Percentiles rank a stretch among this genome's conserved stretches.
phyloP scores from a whole-genome alignment of 2,329 filamentous ascomycete genomes.

The Pseudogymnoascus sp. region DNA sequence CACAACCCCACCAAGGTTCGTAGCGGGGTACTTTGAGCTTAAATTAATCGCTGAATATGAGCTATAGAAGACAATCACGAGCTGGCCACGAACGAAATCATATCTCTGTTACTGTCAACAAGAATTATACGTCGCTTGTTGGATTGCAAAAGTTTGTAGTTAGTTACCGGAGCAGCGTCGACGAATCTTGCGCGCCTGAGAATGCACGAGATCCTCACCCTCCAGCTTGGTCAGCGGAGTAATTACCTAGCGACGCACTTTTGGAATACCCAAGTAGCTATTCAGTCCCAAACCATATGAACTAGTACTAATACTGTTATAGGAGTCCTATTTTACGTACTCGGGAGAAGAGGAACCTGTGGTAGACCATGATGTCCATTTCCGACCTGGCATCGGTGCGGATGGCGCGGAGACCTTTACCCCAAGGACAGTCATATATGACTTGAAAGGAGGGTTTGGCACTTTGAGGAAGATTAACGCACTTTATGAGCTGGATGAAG shows the following conservation, averaged over 20 bases:
- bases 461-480: slow-evolving; percentile 80
- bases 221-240: slow-evolving; percentile 86
- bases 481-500: slow-evolving; percentile 51
- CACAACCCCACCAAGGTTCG: background rate
- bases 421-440: slow-evolving; percentile 85
- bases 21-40: slow-evolving; percentile 3
- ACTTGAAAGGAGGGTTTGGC: slow-evolving; percentile 89
- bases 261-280: slow-evolving; percentile 79
- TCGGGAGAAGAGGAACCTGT: slow-evolving; percentile 54
- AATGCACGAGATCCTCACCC: slow-evolving; percentile 92
- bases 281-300: background rate
- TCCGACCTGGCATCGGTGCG: slow-evolving; percentile 70
- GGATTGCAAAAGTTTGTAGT: background rate
- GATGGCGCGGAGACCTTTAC: slow-evolving; percentile 89
- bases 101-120: background rate
- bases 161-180: background rate
- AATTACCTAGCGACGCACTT: slow-evolving; percentile 95
- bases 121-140: background rate
- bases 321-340: slow-evolving; percentile 98
- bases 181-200: background rate
- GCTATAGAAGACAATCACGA: background rate
- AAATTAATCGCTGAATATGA: background rate
- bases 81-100: background rate
- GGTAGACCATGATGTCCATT: slow-evolving; percentile 80
- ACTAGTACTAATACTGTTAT: slow-evolving; percentile 13